These are phyloP conservation scores for Yamadazyma akitaensis DNA, from an alignment of 805 yeast species.

Conservation along the genomic window DNA sequence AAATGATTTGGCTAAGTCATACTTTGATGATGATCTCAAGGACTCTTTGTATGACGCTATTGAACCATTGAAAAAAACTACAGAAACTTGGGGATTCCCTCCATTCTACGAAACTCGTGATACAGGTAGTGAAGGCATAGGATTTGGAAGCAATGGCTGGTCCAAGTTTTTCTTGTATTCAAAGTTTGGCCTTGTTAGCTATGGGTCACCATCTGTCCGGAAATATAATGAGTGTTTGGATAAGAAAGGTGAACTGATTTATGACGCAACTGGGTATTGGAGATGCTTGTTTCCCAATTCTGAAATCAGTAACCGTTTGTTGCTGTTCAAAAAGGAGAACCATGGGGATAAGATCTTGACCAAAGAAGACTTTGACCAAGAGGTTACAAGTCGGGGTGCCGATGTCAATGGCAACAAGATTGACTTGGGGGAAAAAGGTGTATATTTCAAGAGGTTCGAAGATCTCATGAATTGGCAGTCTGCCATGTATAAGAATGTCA, in stretches of 20 bases:
- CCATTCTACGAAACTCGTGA: conserved; percentile 10
- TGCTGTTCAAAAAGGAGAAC: conserved; percentile 24
- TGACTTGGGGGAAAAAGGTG: conserved; percentile 49
- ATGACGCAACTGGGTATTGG: conserved; percentile 90
- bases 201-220: conserved; percentile 54
- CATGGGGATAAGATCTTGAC: conserved; percentile 37
- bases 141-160: background rate
- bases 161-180: background rate
- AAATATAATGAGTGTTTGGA: conserved; percentile 63
- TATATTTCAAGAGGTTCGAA: conserved; percentile 62
- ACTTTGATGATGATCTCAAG: background rate
- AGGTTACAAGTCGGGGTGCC: conserved; percentile 12
- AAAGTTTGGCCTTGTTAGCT: conserved; percentile 44
- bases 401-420: conserved; percentile 13
- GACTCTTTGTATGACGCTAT: background rate
- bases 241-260: conserved; percentile 65
- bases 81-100: conserved; percentile 15
- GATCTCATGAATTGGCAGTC: conserved; percentile 66
- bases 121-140: background rate
- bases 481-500: conserved; percentile 48
- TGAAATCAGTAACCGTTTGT: conserved; percentile 30
- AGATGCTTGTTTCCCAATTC: conserved; percentile 77
- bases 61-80: conserved; percentile 1
- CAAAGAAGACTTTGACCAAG: conserved; percentile 56
- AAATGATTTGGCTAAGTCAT: conserved; percentile 19